These are phyloP conservation scores for Fusarium sp. DNA, from an alignment of 2,329 filamentous ascomycete genomes.

Conservation along the genomic window DNA sequence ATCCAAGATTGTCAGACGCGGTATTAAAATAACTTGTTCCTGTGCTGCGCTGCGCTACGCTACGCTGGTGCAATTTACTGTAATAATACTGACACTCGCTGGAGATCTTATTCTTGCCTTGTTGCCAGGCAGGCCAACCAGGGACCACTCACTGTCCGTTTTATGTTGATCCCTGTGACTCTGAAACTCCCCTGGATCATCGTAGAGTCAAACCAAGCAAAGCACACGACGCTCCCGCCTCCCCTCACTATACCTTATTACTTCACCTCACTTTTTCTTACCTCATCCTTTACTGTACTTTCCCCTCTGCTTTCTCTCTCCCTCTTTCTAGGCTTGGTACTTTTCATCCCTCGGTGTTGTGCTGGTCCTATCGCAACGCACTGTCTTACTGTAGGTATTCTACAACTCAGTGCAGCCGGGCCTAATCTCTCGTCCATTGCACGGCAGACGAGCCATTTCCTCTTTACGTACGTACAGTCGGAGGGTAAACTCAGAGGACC, in stretches of 20 bases:
- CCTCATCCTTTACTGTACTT: slow-evolving; percentile 21
- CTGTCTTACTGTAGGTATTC: slow-evolving; percentile 1
- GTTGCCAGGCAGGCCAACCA: slow-evolving; percentile 19
- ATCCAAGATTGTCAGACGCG: slow-evolving; percentile 11
- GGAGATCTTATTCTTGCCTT: slow-evolving; percentile 13
- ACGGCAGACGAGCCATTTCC: slow-evolving; percentile 7
- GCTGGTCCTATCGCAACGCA: slow-evolving; percentile 14
- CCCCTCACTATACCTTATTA: slow-evolving; percentile 2
- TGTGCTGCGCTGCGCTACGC: background rate
- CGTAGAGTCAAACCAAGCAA: slow-evolving; percentile 3
- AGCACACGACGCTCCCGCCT: slow-evolving; percentile 18
- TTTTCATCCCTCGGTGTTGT: slow-evolving; percentile 1
- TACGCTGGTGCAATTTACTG: background rate
- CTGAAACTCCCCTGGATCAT: slow-evolving; percentile 47
- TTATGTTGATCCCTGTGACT: slow-evolving; percentile 45
- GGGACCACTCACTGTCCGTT: slow-evolving; percentile 31
- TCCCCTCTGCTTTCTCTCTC: slow-evolving; percentile 7
- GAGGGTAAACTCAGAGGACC: slow-evolving; percentile 14
- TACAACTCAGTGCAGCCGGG: background rate
- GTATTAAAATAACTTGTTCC: slow-evolving; percentile 12
- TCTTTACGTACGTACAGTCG: background rate
- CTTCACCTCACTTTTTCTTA: slow-evolving; percentile 20
- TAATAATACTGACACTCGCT: slow-evolving; percentile 20
- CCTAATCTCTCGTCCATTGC: slow-evolving; percentile 5
- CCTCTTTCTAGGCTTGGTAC: slow-evolving; percentile 10